Conservation (phyloP, 2,329 filamentous ascomycete genomes). For the Nigrospora osmanthi region DNA sequence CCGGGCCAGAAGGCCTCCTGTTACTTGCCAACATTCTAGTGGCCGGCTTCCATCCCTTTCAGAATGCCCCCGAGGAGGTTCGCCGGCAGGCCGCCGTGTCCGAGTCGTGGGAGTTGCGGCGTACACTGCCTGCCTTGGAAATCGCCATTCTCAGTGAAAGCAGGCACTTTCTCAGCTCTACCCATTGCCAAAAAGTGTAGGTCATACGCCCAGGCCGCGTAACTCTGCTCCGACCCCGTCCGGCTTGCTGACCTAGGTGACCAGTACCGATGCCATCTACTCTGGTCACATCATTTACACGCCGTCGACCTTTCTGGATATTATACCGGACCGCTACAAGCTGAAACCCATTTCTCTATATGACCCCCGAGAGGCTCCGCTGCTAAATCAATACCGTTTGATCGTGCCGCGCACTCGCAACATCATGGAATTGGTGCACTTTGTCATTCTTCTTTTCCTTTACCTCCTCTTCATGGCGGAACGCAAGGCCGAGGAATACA, state of each 20-base stretch:
- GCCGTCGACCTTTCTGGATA: slow-evolving; percentile 72
- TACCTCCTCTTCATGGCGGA: slow-evolving; percentile 68
- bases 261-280: slow-evolving; percentile 68
- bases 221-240: neutral
- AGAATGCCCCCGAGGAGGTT: slow-evolving; percentile 67
- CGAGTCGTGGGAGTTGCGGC: slow-evolving; percentile 38
- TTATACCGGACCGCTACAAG: slow-evolving; percentile 82
- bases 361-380: slow-evolving; percentile 64
- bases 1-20: slow-evolving; percentile 62
- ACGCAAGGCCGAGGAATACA: slow-evolving; percentile 50
- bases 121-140: slow-evolving; percentile 70
- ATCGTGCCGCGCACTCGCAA: slow-evolving; percentile 75
- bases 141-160: slow-evolving; percentile 77
- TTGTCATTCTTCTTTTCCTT: slow-evolving; percentile 58
- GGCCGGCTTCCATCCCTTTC: slow-evolving; percentile 78
- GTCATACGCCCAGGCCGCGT: slow-evolving; percentile 7
- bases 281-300: slow-evolving; percentile 75
- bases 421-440: slow-evolving; percentile 67
- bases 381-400: slow-evolving; percentile 79
- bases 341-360: slow-evolving; percentile 75
- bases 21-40: slow-evolving; percentile 73
- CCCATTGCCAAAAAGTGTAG: slow-evolving; percentile 69
- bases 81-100: slow-evolving; percentile 46
- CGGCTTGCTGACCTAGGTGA: neutral
- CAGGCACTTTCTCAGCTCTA: slow-evolving; percentile 69